Percentiles rank a stretch among this genome's conserved stretches.
These are phyloP conservation scores for Adansonia madagascariensis DNA, from an alignment of 441 rosid genomes.

Conservation along the genomic window DNA sequence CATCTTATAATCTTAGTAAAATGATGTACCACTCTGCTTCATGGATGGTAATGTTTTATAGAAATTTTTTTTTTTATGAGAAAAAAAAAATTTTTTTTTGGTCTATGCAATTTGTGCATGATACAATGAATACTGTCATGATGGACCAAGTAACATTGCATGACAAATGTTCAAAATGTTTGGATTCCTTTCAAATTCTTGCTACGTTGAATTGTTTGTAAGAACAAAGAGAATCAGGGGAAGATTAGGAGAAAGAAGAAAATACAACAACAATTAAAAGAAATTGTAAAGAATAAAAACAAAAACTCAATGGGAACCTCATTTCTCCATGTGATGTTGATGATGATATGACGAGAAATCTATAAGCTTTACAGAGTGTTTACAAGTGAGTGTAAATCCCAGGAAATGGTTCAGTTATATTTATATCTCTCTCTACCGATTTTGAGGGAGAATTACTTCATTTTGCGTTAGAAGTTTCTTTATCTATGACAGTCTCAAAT, in stretches of 20 bases:
- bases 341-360: background rate
- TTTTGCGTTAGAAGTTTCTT: constrained; percentile 55
- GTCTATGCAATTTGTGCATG: too few species aligned
- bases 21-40: too few species aligned
- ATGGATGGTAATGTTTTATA: too few species aligned
- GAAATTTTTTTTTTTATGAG: too few species aligned
- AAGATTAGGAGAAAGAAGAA: background rate
- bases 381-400: background rate
- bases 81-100: too few species aligned
- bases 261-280: background rate
- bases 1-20: too few species aligned
- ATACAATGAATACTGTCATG: too few species aligned
- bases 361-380: background rate
- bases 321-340: background rate
- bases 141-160: background rate
- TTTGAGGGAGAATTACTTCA: constrained; percentile 17
- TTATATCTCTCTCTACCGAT: too few species aligned
- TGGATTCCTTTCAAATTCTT: background rate
- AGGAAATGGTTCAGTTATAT: background rate
- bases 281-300: background rate
- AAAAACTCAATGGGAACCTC: background rate
- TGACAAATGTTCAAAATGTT: background rate
- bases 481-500: constrained; percentile 77
- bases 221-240: background rate
- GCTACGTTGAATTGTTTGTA: background rate